A percentile compares a stretch with the other conserved stretches of the same genome.
phyloP scores from a whole-genome alignment of 805 yeast species.

The Yamadazyma kitorensis region DNA sequence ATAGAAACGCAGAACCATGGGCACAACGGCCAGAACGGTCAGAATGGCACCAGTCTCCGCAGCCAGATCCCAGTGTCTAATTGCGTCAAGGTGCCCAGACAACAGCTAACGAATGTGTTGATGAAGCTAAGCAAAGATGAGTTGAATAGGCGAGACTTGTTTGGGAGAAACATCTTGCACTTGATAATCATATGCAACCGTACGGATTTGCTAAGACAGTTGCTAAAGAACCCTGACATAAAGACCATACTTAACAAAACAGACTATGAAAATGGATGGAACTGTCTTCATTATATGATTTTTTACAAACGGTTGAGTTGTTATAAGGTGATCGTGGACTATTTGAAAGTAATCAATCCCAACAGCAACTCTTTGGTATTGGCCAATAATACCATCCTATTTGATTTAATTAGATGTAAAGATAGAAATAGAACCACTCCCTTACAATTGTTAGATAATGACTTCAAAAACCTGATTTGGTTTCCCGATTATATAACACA shows the following conservation, averaged over 20 bases:
- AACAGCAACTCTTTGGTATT: slow-evolving; percentile 7
- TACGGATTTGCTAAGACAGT: slow-evolving; percentile 40
- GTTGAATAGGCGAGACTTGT: slow-evolving; percentile 51
- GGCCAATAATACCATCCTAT: slow-evolving; percentile 19
- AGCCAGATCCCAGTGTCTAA: no score
- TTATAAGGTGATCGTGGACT: slow-evolving; percentile 40
- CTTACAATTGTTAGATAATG: slow-evolving; percentile 57
- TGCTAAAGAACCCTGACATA: slow-evolving; percentile 48
- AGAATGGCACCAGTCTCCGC: no score
- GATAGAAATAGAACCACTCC: slow-evolving; percentile 77
- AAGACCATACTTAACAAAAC: slow-evolving; percentile 37
- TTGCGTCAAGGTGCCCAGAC: no score
- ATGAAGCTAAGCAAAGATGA: slow-evolving; percentile 8
- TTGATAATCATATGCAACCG: slow-evolving; percentile 50
- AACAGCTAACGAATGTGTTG: slow-evolving; percentile 2
- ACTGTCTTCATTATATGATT: slow-evolving; percentile 70
- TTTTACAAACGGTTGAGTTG: slow-evolving; percentile 55
- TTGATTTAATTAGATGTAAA: slow-evolving; percentile 47
- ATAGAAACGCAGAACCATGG: no score
- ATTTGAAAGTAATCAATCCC: slow-evolving; percentile 14
- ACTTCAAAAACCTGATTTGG: slow-evolving; percentile 42
- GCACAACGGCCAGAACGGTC: no score
- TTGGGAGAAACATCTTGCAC: slow-evolving; percentile 70
- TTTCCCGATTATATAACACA: slow-evolving; percentile 42
- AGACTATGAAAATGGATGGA: slow-evolving; percentile 82